Evolutionary conservation across 208 protist species (phyloP), one percentile per base, ranked within the genome.

Genomic region (Trypanosoma platydactyli): DNA sequence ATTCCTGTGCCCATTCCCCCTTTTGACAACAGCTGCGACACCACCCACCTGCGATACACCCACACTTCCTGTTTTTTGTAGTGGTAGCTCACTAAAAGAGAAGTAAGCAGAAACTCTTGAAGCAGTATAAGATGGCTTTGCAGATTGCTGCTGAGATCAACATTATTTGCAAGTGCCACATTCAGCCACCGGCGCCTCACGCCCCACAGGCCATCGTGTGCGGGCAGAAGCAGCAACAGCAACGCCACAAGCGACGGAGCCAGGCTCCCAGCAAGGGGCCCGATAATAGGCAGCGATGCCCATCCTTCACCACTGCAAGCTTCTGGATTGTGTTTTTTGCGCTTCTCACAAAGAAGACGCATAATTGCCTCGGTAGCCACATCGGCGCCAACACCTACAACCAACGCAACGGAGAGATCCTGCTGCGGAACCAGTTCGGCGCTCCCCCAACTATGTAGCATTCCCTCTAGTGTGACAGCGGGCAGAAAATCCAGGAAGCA

Each of bases 21-120:
- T 5, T 24, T 40, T 33, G 45, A n/a, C 18, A 74, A 5, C 20
- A 89, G 46, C 6, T 64, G 53, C 16, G 42, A 57, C 44, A 68
- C 51, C 16, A 90, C 41, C 79, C 80, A 86, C 33, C 61, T 63
- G n/a, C 84, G 81, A 60, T 86, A 52, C 45, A 77, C 68, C 81
- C 84, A 91, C 27, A 91, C 51, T 2, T 61, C 62, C n/a, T 79
- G 76, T 2, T 57, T 45, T 48, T 91, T 91, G 20, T 76, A 57
- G 41, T 61, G 41, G 16, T 68, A 58, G 64, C 73, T 84, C 3
- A 91, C 40, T 1, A 88, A 42, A 15, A 91, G 71, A 20, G 82
- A 77, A 1, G 72, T 61, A 9, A 91, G 57, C 24, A 84, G 45
- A 16, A 75, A 38, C 40, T 88, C 84, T 45, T 77, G 63, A 20